Evolutionary conservation across 2,329 filamentous ascomycete genomes (phyloP), one percentile per base, ranked within the genome.

Genomic region (Talaromyces funiculosus): DNA sequence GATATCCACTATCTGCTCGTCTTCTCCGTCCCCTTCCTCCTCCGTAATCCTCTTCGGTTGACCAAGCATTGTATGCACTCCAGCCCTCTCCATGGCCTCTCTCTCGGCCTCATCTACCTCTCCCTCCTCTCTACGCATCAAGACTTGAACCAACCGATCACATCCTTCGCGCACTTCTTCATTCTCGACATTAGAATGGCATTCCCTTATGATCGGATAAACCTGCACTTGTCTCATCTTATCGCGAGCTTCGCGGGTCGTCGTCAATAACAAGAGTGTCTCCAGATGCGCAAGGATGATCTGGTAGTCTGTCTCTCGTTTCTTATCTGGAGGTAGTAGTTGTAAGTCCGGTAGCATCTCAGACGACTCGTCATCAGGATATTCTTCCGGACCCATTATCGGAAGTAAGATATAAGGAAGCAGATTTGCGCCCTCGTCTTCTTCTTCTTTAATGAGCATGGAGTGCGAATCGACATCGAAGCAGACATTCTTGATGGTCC

Each of bases 331-430:
- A 0, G 92, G 89, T 10, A 97, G 81, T 0, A 97, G 82, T 75
- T 97, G 93, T 64, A 96, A 80, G 72, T 97, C 94, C 0, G 92
- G 87, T 10, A 96, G 81, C 91, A 99, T 96, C 40, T 83, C 85
- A 71, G 91, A 83, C 61, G 84, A 89, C 66, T 99, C 94, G 53
- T 97, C 91, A 37, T 92, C 90, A 18, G 87, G 82, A 72, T 93
- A 97, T 71, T 94, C 90, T 72, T 97, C 94, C 35, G 84, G 86
- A 0, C 93, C 93, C 68, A 89, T 93, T 53, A 97, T 86, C 0
- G 94, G 93, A 6, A 97, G 81, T 9, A 99, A 78, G 16, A 97
- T 80, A 73, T 97, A 97, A 0, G 93, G 92, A 4, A 97, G 78
- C 16, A 97, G 82, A 67, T 96, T 88, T 54, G 92, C 86, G 12